Evolutionary conservation across 345 rosid species (phyloP).

Genomic region (Conringia planisiliqua): DNA sequence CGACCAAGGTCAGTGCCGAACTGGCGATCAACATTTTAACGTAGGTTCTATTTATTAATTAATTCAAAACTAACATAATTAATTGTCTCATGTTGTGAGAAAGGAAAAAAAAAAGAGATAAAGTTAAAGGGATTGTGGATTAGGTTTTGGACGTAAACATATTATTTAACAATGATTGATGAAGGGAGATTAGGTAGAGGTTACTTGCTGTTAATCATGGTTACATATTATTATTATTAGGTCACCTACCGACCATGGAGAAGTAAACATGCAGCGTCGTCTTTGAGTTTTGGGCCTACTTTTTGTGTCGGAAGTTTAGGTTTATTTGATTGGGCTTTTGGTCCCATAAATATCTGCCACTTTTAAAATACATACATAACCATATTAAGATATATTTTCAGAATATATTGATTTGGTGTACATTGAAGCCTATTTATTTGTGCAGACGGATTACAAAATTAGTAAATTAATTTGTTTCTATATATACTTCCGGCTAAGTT

Average conservation of each 20-base stretch:
- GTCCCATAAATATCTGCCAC: no score
- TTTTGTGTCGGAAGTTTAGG: background rate
- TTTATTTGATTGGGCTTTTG: background rate
- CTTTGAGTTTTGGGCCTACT: background rate
- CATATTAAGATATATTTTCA: background rate
- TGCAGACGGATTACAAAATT: no score
- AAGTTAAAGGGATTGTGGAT: background rate
- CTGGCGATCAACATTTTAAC: slow-evolving; percentile 7
- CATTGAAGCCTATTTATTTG: no score
- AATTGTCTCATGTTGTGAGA: background rate
- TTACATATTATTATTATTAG: background rate
- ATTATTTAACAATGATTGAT: slow-evolving; percentile 3
- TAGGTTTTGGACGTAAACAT: slow-evolving; percentile 14
- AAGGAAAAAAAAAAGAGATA: background rate
- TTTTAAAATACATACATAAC: no score
- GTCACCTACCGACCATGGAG: slow-evolving; percentile 12
- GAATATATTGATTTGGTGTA: background rate
- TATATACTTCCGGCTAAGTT: background rate
- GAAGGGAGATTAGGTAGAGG: slow-evolving; percentile 7
- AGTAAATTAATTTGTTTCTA: no score
- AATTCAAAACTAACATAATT: background rate
- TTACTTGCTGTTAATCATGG: slow-evolving; percentile 1
- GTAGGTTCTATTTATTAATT: background rate
- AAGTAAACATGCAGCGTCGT: background rate
- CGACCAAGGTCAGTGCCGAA: slow-evolving; percentile 6